Percentiles rank a stretch among this genome's conserved stretches.
These are phyloP conservation scores for Rhazya stricta DNA, from an alignment of 257 asterid genomes.

Conservation along the genomic window DNA sequence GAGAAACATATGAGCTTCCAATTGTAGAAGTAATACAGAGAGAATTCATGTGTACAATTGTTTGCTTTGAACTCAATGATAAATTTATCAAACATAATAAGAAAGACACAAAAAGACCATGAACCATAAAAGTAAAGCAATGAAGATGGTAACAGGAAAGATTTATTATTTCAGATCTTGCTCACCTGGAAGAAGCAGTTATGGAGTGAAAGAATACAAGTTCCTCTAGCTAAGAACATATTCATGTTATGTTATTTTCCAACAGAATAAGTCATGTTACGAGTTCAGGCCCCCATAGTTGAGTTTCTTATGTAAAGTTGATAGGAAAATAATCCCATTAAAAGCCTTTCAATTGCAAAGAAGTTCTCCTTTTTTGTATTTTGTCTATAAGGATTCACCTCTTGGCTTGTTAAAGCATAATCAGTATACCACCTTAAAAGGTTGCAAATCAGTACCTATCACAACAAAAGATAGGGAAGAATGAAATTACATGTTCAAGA, in stretches of 20 bases:
- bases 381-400: background rate
- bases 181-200: background rate
- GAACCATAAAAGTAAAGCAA: background rate
- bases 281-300: background rate
- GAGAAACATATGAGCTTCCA: background rate
- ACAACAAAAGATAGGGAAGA: background rate
- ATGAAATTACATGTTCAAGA: conserved; percentile 68
- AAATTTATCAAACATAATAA: background rate
- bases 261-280: background rate
- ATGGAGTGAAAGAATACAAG: background rate
- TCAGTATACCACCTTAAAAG: background rate
- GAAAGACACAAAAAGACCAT: background rate
- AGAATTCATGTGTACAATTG: background rate
- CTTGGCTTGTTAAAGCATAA: background rate
- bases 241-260: background rate
- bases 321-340: background rate
- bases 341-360: background rate
- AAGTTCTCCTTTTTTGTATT: background rate
- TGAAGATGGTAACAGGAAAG: background rate
- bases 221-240: background rate
- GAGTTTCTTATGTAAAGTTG: background rate
- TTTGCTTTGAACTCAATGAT: background rate
- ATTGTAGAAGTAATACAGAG: background rate
- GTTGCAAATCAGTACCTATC: background rate
- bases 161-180: background rate